Conservation (phyloP, 257 asterid genomes). For the Parsonsia alboflavescens region DNA sequence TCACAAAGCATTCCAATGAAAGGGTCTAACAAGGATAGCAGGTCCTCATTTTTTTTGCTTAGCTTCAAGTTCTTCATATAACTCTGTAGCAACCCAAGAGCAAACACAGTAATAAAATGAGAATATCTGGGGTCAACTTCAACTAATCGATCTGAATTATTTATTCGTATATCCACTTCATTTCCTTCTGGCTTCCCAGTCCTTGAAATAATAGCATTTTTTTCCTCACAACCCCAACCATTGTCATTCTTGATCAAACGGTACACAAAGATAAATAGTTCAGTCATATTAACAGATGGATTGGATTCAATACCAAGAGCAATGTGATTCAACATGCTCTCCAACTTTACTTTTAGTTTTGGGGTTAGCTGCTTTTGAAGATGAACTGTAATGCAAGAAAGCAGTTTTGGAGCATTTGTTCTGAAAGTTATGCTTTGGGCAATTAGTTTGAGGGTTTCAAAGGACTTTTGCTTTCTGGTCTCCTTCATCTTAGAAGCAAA, state of each 20-base stretch:
- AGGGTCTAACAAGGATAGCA: conserved; percentile 65
- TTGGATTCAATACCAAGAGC: conserved; percentile 75
- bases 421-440: conserved; percentile 77
- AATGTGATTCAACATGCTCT: conserved; percentile 68
- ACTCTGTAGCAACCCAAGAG: conserved; percentile 71
- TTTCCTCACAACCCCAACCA: conserved; percentile 37
- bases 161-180: conserved; percentile 23
- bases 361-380: conserved; percentile 64
- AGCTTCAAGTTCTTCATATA: conserved; percentile 58
- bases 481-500: conserved; percentile 96
- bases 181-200: conserved; percentile 25
- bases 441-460: conserved; percentile 75
- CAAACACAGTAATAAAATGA: conserved; percentile 63
- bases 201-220: conserved; percentile 17
- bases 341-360: conserved; percentile 65
- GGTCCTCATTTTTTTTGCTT: conserved; percentile 38
- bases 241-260: conserved; percentile 64
- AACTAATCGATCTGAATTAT: conserved; percentile 36
- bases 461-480: conserved; percentile 85
- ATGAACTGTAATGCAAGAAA: conserved; percentile 59
- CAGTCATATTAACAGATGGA: conserved; percentile 69
- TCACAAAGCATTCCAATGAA: conserved; percentile 56
- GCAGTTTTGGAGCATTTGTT: conserved; percentile 66
- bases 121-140: conserved; percentile 53
- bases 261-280: conserved; percentile 56